These are phyloP conservation scores for Pleurotus eryngii DNA, from an alignment of 768 basidiomycete genomes.

Conservation along the genomic window DNA sequence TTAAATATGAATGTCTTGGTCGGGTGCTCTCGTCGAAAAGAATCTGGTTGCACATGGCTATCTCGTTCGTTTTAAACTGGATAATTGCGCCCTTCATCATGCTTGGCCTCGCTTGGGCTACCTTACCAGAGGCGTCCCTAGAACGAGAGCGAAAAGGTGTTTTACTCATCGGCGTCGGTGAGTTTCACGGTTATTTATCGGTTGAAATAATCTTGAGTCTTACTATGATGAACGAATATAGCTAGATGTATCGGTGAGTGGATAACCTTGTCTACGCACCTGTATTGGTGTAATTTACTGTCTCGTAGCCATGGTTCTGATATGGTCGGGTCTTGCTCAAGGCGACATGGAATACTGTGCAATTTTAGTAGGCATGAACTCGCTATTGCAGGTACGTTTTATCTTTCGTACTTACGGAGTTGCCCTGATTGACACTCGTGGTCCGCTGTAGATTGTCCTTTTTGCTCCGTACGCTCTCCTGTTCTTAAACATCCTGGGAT, in stretches of 20 bases:
- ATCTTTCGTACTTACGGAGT: not conserved
- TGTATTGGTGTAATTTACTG: conserved; percentile 17
- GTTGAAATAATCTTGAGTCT: not conserved
- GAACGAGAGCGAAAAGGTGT: conserved; percentile 75
- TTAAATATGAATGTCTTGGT: conserved; percentile 73
- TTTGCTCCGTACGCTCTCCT: conserved; percentile 73
- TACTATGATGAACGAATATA: not conserved
- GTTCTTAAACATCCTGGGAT: conserved; percentile 69
- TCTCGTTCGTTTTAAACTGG: conserved; percentile 78
- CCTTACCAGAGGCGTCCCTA: conserved; percentile 62
- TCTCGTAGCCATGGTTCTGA: conserved; percentile 75
- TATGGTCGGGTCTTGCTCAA: conserved; percentile 74
- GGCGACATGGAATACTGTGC: conserved; percentile 75
- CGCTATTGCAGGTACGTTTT: conserved; percentile 37
- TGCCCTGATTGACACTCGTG: not conserved
- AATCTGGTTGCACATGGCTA: conserved; percentile 65
- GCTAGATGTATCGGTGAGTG: conserved; percentile 1
- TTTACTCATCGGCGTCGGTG: conserved; percentile 75
- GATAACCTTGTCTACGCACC: not conserved
- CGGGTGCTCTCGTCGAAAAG: conserved; percentile 45
- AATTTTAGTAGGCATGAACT: conserved; percentile 78
- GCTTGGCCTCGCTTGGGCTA: conserved; percentile 85
- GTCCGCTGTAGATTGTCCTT: conserved; percentile 55
- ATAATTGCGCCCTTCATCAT: conserved; percentile 77
- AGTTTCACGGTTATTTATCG: not conserved